These are phyloP conservation scores for Chlorella variabilis DNA, from an alignment of 163 green algal species.

Conservation along the genomic window DNA sequence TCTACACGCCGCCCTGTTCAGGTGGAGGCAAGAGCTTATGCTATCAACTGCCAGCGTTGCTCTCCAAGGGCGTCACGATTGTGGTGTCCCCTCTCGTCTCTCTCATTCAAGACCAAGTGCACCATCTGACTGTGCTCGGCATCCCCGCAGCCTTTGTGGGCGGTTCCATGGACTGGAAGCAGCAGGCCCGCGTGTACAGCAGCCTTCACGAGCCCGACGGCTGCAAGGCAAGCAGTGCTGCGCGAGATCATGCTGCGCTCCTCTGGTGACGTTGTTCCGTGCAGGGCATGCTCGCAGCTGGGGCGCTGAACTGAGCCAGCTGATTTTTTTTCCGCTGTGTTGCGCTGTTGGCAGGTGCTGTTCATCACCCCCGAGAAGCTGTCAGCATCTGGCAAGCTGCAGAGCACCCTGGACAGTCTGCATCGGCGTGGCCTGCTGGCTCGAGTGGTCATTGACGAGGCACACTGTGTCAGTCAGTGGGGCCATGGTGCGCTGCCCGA, in stretches of 20 bases:
- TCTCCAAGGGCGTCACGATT: conserved; percentile 79
- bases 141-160: conserved; percentile 67
- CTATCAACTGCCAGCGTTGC: conserved; percentile 82
- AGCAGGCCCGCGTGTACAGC: conserved; percentile 58
- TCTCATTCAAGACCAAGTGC: conserved; percentile 94
- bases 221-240: conserved; percentile 10
- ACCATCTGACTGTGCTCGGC: conserved; percentile 75
- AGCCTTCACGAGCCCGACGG: conserved; percentile 8
- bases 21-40: conserved; percentile 76
- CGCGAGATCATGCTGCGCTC: not conserved
- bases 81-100: conserved; percentile 96
- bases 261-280: not conserved
- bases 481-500: conserved; percentile 68
- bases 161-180: conserved; percentile 60
- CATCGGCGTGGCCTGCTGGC: conserved; percentile 61
- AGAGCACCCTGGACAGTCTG: conserved; percentile 71
- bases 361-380: conserved; percentile 96
- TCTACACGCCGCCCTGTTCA: too few relatives aligned
- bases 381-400: conserved; percentile 68
- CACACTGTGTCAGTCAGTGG: conserved; percentile 93
- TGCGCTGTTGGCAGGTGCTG: conserved; percentile 66
- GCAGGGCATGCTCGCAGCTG: not conserved
- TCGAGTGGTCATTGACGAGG: conserved; percentile 76
- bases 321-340: not conserved
- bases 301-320: too few relatives aligned